Percentiles rank a stretch among this genome's conserved stretches.
These are phyloP conservation scores for Skeletonema marinoi DNA, from an alignment of 108 stramenopile species.

Conservation along the genomic window DNA sequence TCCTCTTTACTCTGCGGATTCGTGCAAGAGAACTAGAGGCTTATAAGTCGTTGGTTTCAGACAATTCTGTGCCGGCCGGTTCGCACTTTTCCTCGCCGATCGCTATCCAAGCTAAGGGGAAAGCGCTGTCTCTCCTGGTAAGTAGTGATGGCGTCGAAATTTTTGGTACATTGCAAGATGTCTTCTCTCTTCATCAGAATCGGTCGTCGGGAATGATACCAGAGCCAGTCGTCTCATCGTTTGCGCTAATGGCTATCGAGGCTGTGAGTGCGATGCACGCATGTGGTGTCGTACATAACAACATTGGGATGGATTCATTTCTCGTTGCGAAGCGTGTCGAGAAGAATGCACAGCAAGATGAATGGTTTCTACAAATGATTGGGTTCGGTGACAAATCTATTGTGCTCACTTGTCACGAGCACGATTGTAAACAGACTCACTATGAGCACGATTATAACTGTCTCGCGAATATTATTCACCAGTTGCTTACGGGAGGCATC, in stretches of 20 bases:
- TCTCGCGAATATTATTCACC: slow-evolving; percentile 43
- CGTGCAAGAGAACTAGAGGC: slow-evolving; percentile 10
- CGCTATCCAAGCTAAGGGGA: slow-evolving; percentile 7
- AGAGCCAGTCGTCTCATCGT: slow-evolving; percentile 33
- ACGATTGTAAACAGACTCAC: slow-evolving; percentile 11
- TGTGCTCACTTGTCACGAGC: slow-evolving; percentile 21
- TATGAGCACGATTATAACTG: slow-evolving; percentile 47
- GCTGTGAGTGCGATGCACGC: slow-evolving; percentile 47
- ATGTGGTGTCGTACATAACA: slow-evolving; percentile 38
- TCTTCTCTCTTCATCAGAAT: slow-evolving; percentile 37
- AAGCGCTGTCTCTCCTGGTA: slow-evolving; percentile 5
- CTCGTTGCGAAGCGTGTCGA: slow-evolving; percentile 19
- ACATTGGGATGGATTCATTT: slow-evolving; percentile 45
- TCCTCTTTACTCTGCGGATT: slow-evolving; percentile 20
- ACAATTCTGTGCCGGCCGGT: not conserved
- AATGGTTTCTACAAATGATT: slow-evolving; percentile 39
- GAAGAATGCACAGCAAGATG: not conserved
- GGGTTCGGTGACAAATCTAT: slow-evolving; percentile 45
- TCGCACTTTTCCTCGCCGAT: slow-evolving; percentile 24
- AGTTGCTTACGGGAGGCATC: slow-evolving; percentile 42
- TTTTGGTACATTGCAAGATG: slow-evolving; percentile 48
- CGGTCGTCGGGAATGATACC: slow-evolving; percentile 42
- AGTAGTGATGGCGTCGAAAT: slow-evolving; percentile 10
- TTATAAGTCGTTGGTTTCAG: slow-evolving; percentile 3
- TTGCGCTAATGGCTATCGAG: slow-evolving; percentile 33